Evolutionary conservation across 1,139 yeast species (phyloP).

Genomic region (Wickerhamomyces sp.): DNA sequence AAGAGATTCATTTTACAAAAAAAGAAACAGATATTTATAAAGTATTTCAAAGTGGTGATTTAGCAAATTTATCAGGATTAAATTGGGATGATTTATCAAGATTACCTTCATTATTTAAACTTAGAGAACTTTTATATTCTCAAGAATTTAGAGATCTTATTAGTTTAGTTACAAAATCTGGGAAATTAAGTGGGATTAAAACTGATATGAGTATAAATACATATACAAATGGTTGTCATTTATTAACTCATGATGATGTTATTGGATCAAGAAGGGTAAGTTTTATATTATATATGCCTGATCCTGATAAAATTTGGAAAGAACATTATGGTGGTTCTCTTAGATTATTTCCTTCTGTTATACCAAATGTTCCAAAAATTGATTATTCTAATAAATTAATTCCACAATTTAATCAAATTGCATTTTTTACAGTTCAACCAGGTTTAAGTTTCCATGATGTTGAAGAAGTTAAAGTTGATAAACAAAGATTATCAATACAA

Average conservation of each 20-base stretch:
- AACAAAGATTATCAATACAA: conserved; percentile 84
- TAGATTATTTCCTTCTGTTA: conserved; percentile 78
- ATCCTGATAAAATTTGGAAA: conserved; percentile 86
- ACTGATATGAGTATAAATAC: conserved; percentile 93
- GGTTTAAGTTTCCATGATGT: conserved; percentile 97
- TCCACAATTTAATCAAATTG: conserved; percentile 94
- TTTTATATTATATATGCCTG: conserved; percentile 87
- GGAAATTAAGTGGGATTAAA: conserved; percentile 80
- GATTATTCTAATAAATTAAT: conserved; percentile 68
- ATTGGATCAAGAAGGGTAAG: conserved; percentile 93
- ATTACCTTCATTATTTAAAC: conserved; percentile 66
- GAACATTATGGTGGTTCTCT: conserved; percentile 89
- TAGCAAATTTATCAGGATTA: conserved; percentile 87
- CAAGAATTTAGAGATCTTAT: conserved; percentile 76
- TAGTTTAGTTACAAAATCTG: conserved; percentile 82
- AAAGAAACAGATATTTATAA: conserved; percentile 97
- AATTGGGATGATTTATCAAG: conserved; percentile 69
- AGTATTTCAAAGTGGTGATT: conserved; percentile 91
- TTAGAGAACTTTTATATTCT: conserved; percentile 85
- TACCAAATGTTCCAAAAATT: conserved; percentile 84
- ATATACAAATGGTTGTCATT: conserved; percentile 89
- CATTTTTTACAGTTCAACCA: conserved; percentile 93
- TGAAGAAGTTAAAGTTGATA: conserved; percentile 90
- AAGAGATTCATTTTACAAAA: conserved; percentile 81
- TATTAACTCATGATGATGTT: conserved; percentile 94